phyloP scores from a whole-genome alignment of 2,329 filamentous ascomycete species.

The Aspergillus unguis region DNA sequence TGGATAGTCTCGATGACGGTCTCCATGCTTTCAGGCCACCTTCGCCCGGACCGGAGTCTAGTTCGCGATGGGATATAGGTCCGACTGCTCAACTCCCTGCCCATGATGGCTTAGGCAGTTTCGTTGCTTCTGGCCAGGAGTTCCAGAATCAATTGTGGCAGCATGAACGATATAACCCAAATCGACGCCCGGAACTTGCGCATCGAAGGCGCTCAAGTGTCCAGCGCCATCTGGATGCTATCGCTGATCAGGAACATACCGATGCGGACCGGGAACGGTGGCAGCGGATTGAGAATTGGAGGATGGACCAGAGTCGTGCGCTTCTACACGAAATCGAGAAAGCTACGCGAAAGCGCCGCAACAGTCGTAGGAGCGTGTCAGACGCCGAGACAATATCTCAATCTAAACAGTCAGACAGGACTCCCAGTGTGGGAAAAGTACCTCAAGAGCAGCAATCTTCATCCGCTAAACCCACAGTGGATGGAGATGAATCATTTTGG shows the following conservation, averaged over 20 bases:
- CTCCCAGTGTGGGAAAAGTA: constrained; percentile 42
- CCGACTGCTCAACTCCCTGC: constrained; percentile 73
- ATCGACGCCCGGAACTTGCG: constrained; percentile 52
- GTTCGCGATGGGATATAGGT: constrained; percentile 52
- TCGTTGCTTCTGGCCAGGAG: constrained; percentile 60
- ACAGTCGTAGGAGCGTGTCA: constrained; percentile 26
- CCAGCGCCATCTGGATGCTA: constrained; percentile 54
- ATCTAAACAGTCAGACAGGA: constrained; percentile 17
- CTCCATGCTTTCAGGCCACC: constrained; percentile 79
- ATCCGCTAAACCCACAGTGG: constrained; percentile 35
- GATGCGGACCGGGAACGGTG: constrained; percentile 69
- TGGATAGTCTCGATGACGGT: constrained; percentile 91
- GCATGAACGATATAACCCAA: constrained; percentile 80
- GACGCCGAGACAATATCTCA: constrained; percentile 17
- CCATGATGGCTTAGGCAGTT: constrained; percentile 89
- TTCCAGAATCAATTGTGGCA: constrained; percentile 84
- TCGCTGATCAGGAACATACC: constrained; percentile 56
- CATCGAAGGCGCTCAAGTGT: constrained; percentile 55
- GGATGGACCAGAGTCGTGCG: constrained; percentile 81
- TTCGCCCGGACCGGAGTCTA: constrained; percentile 41
- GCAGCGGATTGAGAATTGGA: constrained; percentile 85
- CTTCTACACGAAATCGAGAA: constrained; percentile 85
- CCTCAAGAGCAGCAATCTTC: constrained; percentile 52
- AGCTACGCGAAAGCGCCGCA: constrained; percentile 67
- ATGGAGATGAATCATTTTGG: constrained; percentile 68